Evolutionary conservation across 108 stramenopile genomes (phyloP).

Genomic region (Bacterosira constricta): DNA sequence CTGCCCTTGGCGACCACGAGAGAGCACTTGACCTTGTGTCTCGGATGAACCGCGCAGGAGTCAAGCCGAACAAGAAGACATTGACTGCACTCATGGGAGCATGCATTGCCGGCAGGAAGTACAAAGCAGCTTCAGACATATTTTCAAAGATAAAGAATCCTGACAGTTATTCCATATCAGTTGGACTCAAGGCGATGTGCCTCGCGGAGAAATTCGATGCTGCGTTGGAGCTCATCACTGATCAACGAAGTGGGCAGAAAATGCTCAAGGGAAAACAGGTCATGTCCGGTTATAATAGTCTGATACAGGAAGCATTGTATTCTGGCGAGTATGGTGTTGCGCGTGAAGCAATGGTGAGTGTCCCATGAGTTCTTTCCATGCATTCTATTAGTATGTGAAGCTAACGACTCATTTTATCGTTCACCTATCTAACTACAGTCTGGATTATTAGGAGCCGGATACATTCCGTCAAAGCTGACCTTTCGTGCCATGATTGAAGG

Average conservation of each 20-base stretch:
- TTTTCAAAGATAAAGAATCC: constrained; percentile 70
- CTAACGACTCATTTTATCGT: background rate
- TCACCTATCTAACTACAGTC: constrained; percentile 21
- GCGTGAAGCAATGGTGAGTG: constrained; percentile 53
- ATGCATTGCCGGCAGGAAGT: constrained; percentile 64
- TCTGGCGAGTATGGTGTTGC: constrained; percentile 54
- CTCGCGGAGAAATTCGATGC: constrained; percentile 44
- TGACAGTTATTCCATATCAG: constrained; percentile 72
- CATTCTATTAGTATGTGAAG: background rate
- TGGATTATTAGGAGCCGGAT: constrained; percentile 57
- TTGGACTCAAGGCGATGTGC: constrained; percentile 69
- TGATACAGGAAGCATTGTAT: constrained; percentile 53
- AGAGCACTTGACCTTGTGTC: constrained; percentile 78
- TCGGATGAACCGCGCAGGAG: constrained; percentile 77
- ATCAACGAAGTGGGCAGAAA: constrained; percentile 48
- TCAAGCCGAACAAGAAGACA: constrained; percentile 87
- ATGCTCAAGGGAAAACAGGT: constrained; percentile 68
- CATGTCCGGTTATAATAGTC: constrained; percentile 59
- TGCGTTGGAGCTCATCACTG: constrained; percentile 49
- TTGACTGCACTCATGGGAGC: constrained; percentile 84
- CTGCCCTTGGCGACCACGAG: constrained; percentile 72
- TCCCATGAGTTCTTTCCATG: background rate
- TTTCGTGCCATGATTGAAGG: constrained; percentile 53
- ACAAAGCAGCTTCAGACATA: constrained; percentile 67
- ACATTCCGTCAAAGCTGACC: constrained; percentile 76